These are phyloP conservation scores for Camelina laxa DNA, from an alignment of 345 rosid species.

Conservation along the genomic window DNA sequence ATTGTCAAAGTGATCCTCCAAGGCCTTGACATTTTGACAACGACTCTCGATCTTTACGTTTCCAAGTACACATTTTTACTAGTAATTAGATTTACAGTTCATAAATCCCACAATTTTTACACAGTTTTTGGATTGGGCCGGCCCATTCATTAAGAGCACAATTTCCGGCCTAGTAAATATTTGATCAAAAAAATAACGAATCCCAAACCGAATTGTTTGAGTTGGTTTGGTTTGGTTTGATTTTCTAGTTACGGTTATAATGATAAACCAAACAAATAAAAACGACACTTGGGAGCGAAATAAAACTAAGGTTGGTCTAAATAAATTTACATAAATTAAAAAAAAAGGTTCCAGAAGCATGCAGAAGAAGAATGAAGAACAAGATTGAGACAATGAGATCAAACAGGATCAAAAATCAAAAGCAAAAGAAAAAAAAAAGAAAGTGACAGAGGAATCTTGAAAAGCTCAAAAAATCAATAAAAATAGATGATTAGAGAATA, in stretches of 20 bases:
- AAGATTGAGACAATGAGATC: slow-evolving; percentile 14
- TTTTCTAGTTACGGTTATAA: neutral
- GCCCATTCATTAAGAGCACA: neutral
- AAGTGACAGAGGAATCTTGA: slow-evolving; percentile 24
- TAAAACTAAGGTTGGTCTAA: slow-evolving; percentile 5
- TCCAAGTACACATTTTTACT: slow-evolving; percentile 7
- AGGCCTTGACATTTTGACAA: slow-evolving; percentile 12
- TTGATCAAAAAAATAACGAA: neutral
- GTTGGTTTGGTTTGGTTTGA: neutral
- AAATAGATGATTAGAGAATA: slow-evolving; percentile 32
- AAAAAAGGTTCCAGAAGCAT: slow-evolving; percentile 14
- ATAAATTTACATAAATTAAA: neutral
- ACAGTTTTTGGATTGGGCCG: slow-evolving; percentile 2
- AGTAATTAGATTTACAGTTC: neutral
- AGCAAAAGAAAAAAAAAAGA: neutral
- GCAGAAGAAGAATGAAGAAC: slow-evolving; percentile 23
- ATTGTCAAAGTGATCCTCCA: slow-evolving; percentile 18
- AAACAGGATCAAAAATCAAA: slow-evolving; percentile 24
- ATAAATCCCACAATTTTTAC: neutral
- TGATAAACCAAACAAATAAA: neutral
- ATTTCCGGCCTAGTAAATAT: neutral
- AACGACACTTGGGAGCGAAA: neutral
- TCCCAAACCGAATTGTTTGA: neutral
- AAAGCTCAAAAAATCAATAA: slow-evolving; percentile 12
- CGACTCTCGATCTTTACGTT: slow-evolving; percentile 29